Base-by-base conservation (phyloP, 768 basidiomycete genomes). In the Mycena haematopus region DNA sequence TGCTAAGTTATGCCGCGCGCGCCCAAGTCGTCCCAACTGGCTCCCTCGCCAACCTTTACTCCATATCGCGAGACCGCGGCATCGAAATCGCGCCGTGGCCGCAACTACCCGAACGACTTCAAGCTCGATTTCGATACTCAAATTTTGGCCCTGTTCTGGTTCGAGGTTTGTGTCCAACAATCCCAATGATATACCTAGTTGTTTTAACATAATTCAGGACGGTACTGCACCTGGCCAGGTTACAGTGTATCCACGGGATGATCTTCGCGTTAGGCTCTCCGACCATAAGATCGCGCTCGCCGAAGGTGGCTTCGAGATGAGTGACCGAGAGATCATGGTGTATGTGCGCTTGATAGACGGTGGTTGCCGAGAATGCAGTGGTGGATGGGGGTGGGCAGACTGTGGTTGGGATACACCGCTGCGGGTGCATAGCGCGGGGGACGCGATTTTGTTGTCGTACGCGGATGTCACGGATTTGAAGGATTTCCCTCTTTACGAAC, bases 401-500 rank as follows among this genome's bases (percentile, higher is more conserved):
- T 56, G 55, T 21, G 45, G 6, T 22, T 56, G 55, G 55, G 31
- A 56, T 10, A 47, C 55, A 4, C 55, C 55, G 1, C 19, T 56
- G 2, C 19, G 55, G 22, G 55, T 56, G 40, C 19, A 14, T 14
- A 29, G 3, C 0, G 19, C 55, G 4, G 55, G 55, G 10, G 55
- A 56, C 24, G 21, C 44, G 9, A 44, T 44, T 7, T 15, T 44
- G 19, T 5, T 19, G 21, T 15, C 2, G n/a, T 44, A 44, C 7
- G 13, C 42, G 17, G 42, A 44, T 17, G 19, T 19, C 21, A 36
- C 36, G 36, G 14, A 36, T 36, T 14, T 36, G 36, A 36, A 14
- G 36, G 36, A 36, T 36, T 36, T 36, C 13, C 11, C 5, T 36
- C 36, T 36, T 36, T 36, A 3, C 13, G 36, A 36, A 36, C 36